phyloP scores from a whole-genome alignment of 1,284 basidiomycete species.

The Farysia itapuensis region DNA sequence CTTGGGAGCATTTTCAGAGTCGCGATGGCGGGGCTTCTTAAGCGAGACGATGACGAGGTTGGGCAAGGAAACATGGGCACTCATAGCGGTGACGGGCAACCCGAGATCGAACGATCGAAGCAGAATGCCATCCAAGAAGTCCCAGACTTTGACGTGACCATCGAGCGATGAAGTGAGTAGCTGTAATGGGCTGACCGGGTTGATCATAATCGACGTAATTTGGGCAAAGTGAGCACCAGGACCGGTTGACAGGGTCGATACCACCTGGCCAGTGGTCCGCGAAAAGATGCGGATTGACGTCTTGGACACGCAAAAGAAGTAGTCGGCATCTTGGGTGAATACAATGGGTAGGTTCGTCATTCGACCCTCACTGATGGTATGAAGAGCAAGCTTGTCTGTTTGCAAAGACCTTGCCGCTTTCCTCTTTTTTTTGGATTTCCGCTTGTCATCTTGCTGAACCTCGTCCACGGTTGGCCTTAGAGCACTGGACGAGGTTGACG shows the following conservation, averaged over 20 bases:
- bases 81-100: slow-evolving; percentile 74
- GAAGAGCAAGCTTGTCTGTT: too few species aligned
- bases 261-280: slow-evolving; percentile 48
- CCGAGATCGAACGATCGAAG: slow-evolving; percentile 65
- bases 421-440: too few species aligned
- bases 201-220: slow-evolving; percentile 73
- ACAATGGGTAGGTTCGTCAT: slow-evolving; percentile 30
- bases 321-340: slow-evolving; percentile 42
- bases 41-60: slow-evolving; percentile 72
- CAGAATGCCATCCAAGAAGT: slow-evolving; percentile 82
- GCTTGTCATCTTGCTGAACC: too few species aligned
- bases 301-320: slow-evolving; percentile 50
- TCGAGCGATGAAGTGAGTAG: slow-evolving; percentile 82
- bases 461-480: too few species aligned
- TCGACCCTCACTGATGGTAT: slow-evolving; percentile 32
- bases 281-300: slow-evolving; percentile 51
- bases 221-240: slow-evolving; percentile 36
- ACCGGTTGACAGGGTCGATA: slow-evolving; percentile 49
- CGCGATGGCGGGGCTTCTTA: slow-evolving; percentile 62
- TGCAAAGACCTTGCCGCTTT: too few species aligned
- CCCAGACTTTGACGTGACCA: slow-evolving; percentile 85
- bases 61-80: slow-evolving; percentile 70
- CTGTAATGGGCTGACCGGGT: slow-evolving; percentile 85
- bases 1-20: slow-evolving; percentile 16
- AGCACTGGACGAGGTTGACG: too few species aligned